phyloP scores from a whole-genome alignment of 345 rosid species.

The Litchi chinensis region DNA sequence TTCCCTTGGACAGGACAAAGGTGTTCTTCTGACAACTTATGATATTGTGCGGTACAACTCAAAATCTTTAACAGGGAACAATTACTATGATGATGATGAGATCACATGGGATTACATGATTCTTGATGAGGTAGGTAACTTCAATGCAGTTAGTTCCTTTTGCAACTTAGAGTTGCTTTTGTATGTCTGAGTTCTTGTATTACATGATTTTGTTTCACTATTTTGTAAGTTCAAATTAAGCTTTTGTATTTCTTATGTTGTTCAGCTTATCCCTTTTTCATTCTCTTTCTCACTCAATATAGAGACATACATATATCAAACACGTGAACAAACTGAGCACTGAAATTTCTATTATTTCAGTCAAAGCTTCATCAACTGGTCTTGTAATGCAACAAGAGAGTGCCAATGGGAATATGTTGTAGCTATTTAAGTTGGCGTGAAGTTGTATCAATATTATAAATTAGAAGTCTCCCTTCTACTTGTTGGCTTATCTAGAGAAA shows the following conservation, averaged over 20 bases:
- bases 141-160: neutral
- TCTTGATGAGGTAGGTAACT: slow-evolving; percentile 80
- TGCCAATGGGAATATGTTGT: neutral
- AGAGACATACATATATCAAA: neutral
- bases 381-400: neutral
- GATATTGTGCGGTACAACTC: slow-evolving; percentile 90
- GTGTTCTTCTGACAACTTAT: slow-evolving; percentile 89
- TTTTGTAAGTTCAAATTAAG: neutral
- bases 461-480: neutral
- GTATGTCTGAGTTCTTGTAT: neutral
- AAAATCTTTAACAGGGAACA: slow-evolving; percentile 63
- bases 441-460: neutral
- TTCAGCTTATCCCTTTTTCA: neutral
- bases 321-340: neutral
- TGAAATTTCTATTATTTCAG: neutral
- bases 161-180: neutral
- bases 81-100: slow-evolving; percentile 51
- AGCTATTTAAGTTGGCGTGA: neutral
- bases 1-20: slow-evolving; percentile 65
- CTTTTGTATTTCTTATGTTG: neutral
- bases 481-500: slow-evolving; percentile 1
- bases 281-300: neutral
- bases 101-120: slow-evolving; percentile 92
- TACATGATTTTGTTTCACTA: neutral
- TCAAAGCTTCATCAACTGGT: slow-evolving; percentile 1